Base-by-base conservation (phyloP, 2,329 filamentous ascomycete species). In the Fusarium graminum region DNA sequence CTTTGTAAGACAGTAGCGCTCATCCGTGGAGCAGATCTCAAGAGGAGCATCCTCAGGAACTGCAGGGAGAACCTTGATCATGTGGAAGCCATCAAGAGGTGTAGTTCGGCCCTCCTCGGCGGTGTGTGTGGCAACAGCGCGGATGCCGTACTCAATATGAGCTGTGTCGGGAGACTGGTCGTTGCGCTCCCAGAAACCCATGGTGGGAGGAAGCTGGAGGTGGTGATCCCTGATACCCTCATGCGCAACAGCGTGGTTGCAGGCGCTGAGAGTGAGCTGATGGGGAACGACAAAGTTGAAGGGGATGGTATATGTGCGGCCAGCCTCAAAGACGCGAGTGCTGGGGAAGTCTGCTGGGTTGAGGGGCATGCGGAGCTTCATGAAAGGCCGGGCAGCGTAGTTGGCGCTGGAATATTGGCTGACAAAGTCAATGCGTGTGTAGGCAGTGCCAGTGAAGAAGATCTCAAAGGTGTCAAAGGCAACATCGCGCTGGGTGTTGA, bases 261-360 rank as follows among this genome's bases (percentile, higher is more conserved):
- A 88, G 17, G 85, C 84, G 59, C 80, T 81, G 47, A 87, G 78
- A 17, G 85, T 87, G 59, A 88, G 82, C 52, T 86, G 81, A 65
- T 80, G 78, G n/a, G 86, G 86, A 16, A 88, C 81, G 58, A 88
- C 82, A 65, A 88, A 88, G 76, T 85, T 76, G 77, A 88, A 86
- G n/a, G 85, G 85, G 25, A 88, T 74, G 14, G 71, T 80, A 74
- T 86, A 85, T 26, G 78, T 79, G 64, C 74, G 74, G 3, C 80
- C 83, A n/a, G 80, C 77, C 73, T 82, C 77, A 59, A 87, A 82
- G 29, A 85, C 70, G 32, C 80, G 77, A 19, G 81, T 76, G 9
- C 75, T 74, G 3, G 85, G 85, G 52, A 87, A 82, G 8, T 77
- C 72, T 2, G 79, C 78, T n/a, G 79, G 78, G 45, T 63, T 59